These are phyloP conservation scores for Thermochaetoides thermophila DNA, from an alignment of 495 filamentous ascomycete genomes.

Conservation along the genomic window DNA sequence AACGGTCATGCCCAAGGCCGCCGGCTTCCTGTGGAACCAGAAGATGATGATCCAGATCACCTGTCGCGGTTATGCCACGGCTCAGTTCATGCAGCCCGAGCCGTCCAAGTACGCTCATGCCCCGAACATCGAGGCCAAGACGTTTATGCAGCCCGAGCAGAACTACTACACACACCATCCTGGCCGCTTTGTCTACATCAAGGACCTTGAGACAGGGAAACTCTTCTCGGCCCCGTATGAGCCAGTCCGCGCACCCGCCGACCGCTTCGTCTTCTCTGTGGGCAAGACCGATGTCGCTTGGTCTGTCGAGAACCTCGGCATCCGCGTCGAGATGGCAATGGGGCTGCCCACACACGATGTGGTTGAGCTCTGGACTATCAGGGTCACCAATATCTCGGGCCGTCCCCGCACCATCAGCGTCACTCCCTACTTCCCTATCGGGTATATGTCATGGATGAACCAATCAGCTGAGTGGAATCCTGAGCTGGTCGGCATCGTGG, in stretches of 20 bases:
- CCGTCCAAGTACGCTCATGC: slow-evolving; percentile 42
- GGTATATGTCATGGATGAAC: slow-evolving; percentile 49
- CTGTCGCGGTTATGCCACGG: slow-evolving; percentile 40
- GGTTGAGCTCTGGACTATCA: slow-evolving; percentile 40
- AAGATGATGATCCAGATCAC: slow-evolving; percentile 46
- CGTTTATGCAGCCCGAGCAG: slow-evolving; percentile 46
- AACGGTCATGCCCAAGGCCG: slow-evolving; percentile 41
- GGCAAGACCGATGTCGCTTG: slow-evolving; percentile 40
- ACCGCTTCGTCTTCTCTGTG: slow-evolving; percentile 38
- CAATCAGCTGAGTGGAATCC: slow-evolving; percentile 36
- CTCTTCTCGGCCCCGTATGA: slow-evolving; percentile 42
- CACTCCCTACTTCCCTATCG: slow-evolving; percentile 41
- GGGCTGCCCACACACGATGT: slow-evolving; percentile 37
- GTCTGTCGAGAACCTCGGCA: slow-evolving; percentile 34
- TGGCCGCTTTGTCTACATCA: slow-evolving; percentile 44
- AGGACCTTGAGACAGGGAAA: slow-evolving; percentile 37
- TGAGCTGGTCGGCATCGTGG: slow-evolving; percentile 33
- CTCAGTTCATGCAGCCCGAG: slow-evolving; percentile 47
- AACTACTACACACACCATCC: slow-evolving; percentile 45
- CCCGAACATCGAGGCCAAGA: slow-evolving; percentile 40
- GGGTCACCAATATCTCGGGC: slow-evolving; percentile 34
- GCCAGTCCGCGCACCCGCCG: slow-evolving; percentile 33
- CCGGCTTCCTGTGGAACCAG: slow-evolving; percentile 44
- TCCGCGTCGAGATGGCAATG: slow-evolving; percentile 40
- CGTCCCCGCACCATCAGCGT: slow-evolving; percentile 32